Percentiles rank a stretch among this genome's conserved stretches.
These are phyloP conservation scores for Colletotrichum sp. DNA, from an alignment of 2,329 filamentous ascomycete species.

Conservation along the genomic window DNA sequence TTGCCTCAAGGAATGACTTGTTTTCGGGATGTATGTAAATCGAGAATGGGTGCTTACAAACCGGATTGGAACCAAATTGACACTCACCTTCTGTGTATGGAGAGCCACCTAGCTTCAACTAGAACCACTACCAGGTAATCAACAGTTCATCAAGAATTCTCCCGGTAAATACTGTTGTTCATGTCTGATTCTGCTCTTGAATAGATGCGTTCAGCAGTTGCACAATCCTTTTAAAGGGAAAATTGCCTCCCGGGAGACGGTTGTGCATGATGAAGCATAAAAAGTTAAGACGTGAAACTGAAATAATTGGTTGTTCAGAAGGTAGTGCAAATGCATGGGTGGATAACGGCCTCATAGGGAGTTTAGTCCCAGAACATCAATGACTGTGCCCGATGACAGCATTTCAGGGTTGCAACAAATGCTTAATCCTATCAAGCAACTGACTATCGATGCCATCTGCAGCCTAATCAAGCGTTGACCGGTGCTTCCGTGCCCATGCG, in stretches of 20 bases:
- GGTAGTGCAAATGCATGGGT: background rate
- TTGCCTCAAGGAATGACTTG: background rate
- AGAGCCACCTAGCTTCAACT: background rate
- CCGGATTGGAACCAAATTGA: background rate
- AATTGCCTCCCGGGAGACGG: background rate
- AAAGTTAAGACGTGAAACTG: accelerated
- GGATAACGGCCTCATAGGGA: background rate
- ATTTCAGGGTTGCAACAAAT: background rate
- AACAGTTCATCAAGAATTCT: background rate
- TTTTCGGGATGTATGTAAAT: background rate
- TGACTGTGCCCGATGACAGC: background rate
- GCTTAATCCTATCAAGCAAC: background rate
- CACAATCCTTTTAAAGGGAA: background rate
- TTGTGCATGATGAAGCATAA: background rate
- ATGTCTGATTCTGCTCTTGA: background rate
- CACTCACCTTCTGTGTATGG: accelerated
- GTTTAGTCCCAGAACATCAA: background rate
- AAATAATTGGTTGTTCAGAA: background rate
- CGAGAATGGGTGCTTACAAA: background rate
- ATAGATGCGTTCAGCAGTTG: background rate
- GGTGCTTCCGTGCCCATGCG: background rate
- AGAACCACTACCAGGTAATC: too few relatives aligned
- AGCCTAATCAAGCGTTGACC: background rate
- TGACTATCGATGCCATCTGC: background rate
- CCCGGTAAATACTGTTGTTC: background rate